A percentile compares a stretch with the other conserved stretches of the same genome.
Evolutionary conservation across 495 filamentous ascomycete genomes (phyloP).

Genomic region (Aspergillus affinis): DNA sequence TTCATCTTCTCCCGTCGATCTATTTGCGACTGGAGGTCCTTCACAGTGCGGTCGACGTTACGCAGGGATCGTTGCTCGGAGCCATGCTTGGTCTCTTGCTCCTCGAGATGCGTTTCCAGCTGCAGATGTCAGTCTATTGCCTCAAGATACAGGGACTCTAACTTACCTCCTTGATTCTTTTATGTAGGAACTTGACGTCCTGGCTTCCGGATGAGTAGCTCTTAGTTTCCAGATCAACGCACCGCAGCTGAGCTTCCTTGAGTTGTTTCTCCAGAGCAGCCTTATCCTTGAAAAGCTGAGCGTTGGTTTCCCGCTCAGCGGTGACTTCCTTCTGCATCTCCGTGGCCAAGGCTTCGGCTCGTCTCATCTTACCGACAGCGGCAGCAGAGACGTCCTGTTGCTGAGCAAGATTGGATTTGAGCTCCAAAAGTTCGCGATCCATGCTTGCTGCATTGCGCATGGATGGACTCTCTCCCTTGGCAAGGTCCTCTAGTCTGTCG

Average conservation of each 20-base stretch:
- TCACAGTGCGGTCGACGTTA: constrained; percentile 91
- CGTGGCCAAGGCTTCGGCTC: constrained; percentile 80
- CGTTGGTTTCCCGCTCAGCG: constrained; percentile 81
- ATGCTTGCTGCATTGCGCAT: constrained; percentile 89
- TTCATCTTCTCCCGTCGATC: constrained; percentile 88
- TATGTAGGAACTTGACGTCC: constrained; percentile 92
- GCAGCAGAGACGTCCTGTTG: constrained; percentile 92
- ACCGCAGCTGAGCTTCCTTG: constrained; percentile 85
- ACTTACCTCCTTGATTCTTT: constrained; percentile 91
- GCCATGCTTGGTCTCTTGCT: constrained; percentile 71
- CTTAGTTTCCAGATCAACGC: constrained; percentile 95
- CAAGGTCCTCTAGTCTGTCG: constrained; percentile 87
- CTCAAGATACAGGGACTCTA: background rate
- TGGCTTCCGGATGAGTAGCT: constrained; percentile 91
- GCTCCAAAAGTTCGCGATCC: constrained; percentile 85
- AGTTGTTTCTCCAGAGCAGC: constrained; percentile 83
- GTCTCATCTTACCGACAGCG: constrained; percentile 97
- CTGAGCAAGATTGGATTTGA: constrained; percentile 86
- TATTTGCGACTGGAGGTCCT: constrained; percentile 89
- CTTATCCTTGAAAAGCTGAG: constrained; percentile 88
- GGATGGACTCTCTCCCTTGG: constrained; percentile 81
- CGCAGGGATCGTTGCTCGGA: constrained; percentile 83
- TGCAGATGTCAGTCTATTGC: constrained; percentile 35
- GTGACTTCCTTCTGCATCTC: constrained; percentile 95
- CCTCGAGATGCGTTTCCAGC: constrained; percentile 91